A percentile compares a stretch with the other conserved stretches of the same genome.
Evolutionary conservation across 2,329 filamentous ascomycete species (phyloP).

Genomic region (Neonectria punicea): DNA sequence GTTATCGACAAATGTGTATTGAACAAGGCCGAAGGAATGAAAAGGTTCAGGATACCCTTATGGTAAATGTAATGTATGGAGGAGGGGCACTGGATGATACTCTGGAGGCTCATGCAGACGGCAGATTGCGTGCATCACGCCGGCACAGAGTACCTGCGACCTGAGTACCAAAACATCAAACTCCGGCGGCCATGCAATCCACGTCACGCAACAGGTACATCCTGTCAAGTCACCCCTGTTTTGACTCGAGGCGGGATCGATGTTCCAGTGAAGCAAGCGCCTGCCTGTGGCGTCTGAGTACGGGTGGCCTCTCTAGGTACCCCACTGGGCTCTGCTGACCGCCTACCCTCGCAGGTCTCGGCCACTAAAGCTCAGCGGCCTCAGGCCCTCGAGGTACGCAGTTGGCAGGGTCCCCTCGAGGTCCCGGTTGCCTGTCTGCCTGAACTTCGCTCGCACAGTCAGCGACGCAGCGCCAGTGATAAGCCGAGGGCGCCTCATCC

Average conservation of each 20-base stretch:
- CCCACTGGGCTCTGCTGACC: conserved; percentile 33
- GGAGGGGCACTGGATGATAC: neutral
- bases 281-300: conserved; percentile 36
- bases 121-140: conserved; percentile 21
- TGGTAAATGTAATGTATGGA: neutral
- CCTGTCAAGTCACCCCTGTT: neutral
- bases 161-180: neutral
- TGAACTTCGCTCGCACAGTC: conserved; percentile 37
- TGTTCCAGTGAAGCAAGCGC: conserved; percentile 17
- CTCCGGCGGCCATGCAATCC: neutral
- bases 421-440: conserved; percentile 32
- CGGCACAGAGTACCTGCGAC: conserved; percentile 2
- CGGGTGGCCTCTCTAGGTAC: neutral
- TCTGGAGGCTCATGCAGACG: conserved; percentile 8
- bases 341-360: conserved; percentile 24
- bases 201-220: conserved; percentile 1
- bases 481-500: conserved; percentile 38
- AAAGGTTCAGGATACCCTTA: neutral
- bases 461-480: conserved; percentile 41
- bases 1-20: neutral
- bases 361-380: conserved; percentile 25
- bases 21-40: neutral
- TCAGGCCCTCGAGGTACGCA: conserved; percentile 21
- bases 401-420: conserved; percentile 27
- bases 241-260: neutral